Conservation (phyloP, 2,329 filamentous ascomycete species). For the Macroventuria anomochaeta region DNA sequence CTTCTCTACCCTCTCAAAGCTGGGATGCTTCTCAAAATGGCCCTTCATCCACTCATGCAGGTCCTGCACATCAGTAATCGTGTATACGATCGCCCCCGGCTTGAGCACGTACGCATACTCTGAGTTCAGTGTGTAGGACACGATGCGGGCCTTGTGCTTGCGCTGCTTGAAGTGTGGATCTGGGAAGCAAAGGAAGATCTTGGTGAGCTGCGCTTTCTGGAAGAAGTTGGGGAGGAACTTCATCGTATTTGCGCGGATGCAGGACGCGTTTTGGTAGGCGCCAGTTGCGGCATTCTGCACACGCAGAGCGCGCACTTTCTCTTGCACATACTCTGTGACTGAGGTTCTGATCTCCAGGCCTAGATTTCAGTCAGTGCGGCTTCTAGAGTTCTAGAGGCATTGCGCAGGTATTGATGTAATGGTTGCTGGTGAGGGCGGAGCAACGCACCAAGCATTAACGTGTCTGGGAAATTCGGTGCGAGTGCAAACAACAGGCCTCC, state of each 20-base stretch:
- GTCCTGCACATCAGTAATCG: conserved; percentile 96
- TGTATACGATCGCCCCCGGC: conserved; percentile 88
- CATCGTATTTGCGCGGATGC: conserved; percentile 94
- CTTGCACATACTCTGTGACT: conserved; percentile 88
- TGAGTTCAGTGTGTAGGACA: conserved; percentile 83
- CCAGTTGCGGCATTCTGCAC: conserved; percentile 62
- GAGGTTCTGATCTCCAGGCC: conserved; percentile 92
- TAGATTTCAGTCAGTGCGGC: conserved; percentile 43
- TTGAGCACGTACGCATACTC: conserved; percentile 90
- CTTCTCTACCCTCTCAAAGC: conserved; percentile 74
- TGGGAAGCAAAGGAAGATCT: conserved; percentile 97
- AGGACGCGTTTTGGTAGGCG: conserved; percentile 84
- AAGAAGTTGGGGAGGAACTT: conserved; percentile 99
- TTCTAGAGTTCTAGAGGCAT: not conserved
- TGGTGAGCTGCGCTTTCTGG: conserved; percentile 76
- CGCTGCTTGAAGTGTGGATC: conserved; percentile 97
- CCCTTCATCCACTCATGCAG: conserved; percentile 91
- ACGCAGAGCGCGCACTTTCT: conserved; percentile 83
- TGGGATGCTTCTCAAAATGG: conserved; percentile 78
- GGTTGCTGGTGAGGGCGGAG: conserved; percentile 2
- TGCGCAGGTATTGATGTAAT: not conserved
- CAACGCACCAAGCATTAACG: conserved; percentile 76
- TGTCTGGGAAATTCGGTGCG: conserved; percentile 79
- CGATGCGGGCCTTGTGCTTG: conserved; percentile 96
- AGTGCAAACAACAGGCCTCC: conserved; percentile 89